Conservation (phyloP, 495 filamentous ascomycete genomes). For the Penicillium egyptiacum region DNA sequence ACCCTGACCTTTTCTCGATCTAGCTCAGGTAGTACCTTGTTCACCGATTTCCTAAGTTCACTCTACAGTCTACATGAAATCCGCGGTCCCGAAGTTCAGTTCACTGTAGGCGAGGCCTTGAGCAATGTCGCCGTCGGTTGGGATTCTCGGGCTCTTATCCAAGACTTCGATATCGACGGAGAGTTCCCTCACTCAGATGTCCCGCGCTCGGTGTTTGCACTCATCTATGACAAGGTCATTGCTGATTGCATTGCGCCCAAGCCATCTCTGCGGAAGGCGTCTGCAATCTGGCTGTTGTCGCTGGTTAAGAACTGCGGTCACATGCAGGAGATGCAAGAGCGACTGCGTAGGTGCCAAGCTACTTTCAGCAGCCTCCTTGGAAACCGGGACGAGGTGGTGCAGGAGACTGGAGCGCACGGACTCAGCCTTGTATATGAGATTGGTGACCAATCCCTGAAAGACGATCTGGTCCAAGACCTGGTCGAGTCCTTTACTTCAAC, state of each 20-base stretch:
- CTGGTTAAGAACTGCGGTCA: constrained; percentile 90
- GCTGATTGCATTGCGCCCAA: constrained; percentile 76
- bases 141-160: constrained; percentile 62
- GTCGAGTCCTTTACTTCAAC: constrained; percentile 83
- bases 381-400: constrained; percentile 88
- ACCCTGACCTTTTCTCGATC: constrained; percentile 53
- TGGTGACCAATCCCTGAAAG: constrained; percentile 74
- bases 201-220: constrained; percentile 50
- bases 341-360: constrained; percentile 74
- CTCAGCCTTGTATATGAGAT: constrained; percentile 89
- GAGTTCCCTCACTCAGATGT: constrained; percentile 39
- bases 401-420: constrained; percentile 90
- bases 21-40: constrained; percentile 29
- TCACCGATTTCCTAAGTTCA: constrained; percentile 52
- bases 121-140: constrained; percentile 75
- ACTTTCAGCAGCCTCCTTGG: constrained; percentile 86
- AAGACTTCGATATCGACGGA: constrained; percentile 63
- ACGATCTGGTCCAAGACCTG: constrained; percentile 80
- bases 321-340: constrained; percentile 63
- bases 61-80: constrained; percentile 78
- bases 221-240: constrained; percentile 66
- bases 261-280: constrained; percentile 82
- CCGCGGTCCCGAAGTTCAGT: constrained; percentile 80
- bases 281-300: constrained; percentile 89
- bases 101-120: constrained; percentile 84